Evolutionary conservation across 305 asterid genomes (phyloP).

Genomic region (Solanum hybrid): DNA sequence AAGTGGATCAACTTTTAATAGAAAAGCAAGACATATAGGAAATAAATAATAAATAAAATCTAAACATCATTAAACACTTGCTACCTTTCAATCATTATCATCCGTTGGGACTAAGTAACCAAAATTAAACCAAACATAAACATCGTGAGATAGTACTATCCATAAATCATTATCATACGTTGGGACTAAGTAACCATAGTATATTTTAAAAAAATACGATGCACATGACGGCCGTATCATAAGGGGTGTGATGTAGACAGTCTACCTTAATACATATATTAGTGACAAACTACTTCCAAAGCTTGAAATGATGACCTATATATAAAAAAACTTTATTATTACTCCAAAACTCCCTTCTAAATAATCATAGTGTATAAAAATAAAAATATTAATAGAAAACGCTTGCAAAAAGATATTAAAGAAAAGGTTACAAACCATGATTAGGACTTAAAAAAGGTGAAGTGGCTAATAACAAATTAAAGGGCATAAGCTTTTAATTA

Average conservation of each 20-base stretch:
- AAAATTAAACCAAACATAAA: neutral
- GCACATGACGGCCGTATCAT: fast-evolving
- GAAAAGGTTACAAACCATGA: neutral
- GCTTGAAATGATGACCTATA: neutral
- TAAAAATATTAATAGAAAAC: neutral
- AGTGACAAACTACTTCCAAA: neutral
- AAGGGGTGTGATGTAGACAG: neutral
- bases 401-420: neutral
- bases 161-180: neutral
- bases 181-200: neutral
- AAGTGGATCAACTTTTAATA: neutral
- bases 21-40: neutral
- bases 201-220: neutral
- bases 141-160: neutral
- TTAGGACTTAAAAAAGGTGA: neutral
- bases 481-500: neutral
- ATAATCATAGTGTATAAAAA: neutral
- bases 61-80: neutral
- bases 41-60: neutral
- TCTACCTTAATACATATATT: neutral
- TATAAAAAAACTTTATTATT: neutral
- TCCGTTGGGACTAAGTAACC: neutral
- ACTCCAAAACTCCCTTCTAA: neutral
- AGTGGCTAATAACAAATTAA: neutral
- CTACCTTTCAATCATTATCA: neutral